Evolutionary conservation across 1,284 basidiomycete genomes (phyloP), one percentile per base, ranked within the genome.

Genomic region (Taiwanofungus camphoratus): DNA sequence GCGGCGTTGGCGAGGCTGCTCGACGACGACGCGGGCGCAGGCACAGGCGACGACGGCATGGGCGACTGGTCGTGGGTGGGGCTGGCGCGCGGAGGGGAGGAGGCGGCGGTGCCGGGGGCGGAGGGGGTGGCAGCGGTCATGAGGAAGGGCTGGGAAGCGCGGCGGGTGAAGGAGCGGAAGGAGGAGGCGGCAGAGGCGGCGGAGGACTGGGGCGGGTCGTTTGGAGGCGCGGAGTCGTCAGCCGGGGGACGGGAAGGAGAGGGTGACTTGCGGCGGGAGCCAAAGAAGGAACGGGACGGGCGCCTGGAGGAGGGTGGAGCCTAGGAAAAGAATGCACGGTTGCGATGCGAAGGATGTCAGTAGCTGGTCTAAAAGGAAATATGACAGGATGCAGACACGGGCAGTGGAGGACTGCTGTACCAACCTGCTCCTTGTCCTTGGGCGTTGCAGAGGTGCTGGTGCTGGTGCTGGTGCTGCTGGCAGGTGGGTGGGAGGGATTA

Each of bases 401-500:
- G 44, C 42, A 42, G 36, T 33, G 36, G 42, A 41, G n/a, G n/a
- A n/a, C n/a, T n/a, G n/a, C n/a, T n/a, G 26, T 35, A 55, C 50
- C 36, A 45, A 60, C 58, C 58, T 60, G 58, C 54, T 58, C 58
- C 55, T 56, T 44, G 33, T 32, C 31, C 18, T n/a, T n/a, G n/a
- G 31, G 23, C 38, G 29, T 32, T 37, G 30, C 27, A 39, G 22
- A 13, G 21, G 40, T 13, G 41, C 52, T 26, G 41, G 40, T 27
- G 43, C 45, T 11, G 42, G 35, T 18, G 44, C 41, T 16, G 32
- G 45, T 12, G 35, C 20, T 37, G 44, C 48, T 34, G 38, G 35
- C 16, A 45, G 52, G 38, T 48, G 23, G 32, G 43, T 26, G 35
- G 35, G 38, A 36, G 38, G 32, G 33, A 11, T 35, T 7, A 21